Percentiles rank a stretch among this genome's conserved stretches.
Conservation (phyloP, 1,284 basidiomycete species). For the Naganishia sp. region DNA sequence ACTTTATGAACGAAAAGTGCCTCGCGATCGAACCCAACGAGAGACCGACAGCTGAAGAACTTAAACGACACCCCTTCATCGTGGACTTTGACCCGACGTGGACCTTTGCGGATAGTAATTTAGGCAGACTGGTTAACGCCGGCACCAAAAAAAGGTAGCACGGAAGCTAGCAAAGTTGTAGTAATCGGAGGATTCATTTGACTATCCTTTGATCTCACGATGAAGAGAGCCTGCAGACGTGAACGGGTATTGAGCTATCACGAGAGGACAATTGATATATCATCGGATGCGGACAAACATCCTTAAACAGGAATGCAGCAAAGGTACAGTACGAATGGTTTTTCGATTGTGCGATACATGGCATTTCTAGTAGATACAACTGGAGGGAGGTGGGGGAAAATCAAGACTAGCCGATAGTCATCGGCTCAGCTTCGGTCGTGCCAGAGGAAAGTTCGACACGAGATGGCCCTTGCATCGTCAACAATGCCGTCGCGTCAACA, state of each 20-base stretch:
- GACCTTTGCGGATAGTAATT: conserved; percentile 59
- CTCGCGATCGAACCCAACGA: conserved; percentile 86
- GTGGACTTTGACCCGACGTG: conserved; percentile 67
- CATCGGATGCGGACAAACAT: too few species aligned
- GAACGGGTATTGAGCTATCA: too few species aligned
- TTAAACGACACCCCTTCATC: conserved; percentile 83
- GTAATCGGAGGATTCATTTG: not conserved
- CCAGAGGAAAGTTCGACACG: not conserved
- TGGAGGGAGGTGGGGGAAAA: too few species aligned
- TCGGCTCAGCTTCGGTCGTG: not conserved
- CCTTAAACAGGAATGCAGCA: too few species aligned
- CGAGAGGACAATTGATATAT: too few species aligned
- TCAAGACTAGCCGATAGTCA: conserved; percentile 1
- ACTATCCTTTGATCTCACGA: too few species aligned
- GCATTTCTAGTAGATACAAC: not conserved
- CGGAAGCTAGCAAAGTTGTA: not conserved
- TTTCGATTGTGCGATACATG: not conserved
- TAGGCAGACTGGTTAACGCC: conserved; percentile 48
- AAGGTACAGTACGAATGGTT: too few species aligned
- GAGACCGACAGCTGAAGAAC: conserved; percentile 78
- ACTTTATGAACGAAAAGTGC: conserved; percentile 84
- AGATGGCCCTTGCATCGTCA: conserved; percentile 21
- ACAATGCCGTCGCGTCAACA: conserved; percentile 18
- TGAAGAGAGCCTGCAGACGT: too few species aligned
- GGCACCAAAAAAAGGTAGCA: conserved; percentile 16